Conservation (phyloP, 2,329 filamentous ascomycete genomes). For the Sporothrix dimorphospora region DNA sequence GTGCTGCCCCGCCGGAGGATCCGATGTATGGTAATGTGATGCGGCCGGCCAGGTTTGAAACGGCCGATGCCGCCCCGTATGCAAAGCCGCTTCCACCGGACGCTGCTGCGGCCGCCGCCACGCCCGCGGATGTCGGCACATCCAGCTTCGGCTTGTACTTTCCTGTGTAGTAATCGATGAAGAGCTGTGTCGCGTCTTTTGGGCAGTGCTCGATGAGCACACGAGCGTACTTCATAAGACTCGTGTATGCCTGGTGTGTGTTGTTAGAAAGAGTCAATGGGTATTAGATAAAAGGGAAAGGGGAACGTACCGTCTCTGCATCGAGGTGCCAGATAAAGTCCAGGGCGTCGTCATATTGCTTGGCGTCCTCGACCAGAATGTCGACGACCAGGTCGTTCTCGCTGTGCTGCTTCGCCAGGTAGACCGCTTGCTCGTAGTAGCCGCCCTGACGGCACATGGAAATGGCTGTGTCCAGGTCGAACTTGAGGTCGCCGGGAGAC, state of each 20-base stretch:
- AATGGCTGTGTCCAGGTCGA: constrained; percentile 95
- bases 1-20: constrained; percentile 48
- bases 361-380: constrained; percentile 93
- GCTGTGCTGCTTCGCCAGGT: constrained; percentile 89
- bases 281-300: neutral
- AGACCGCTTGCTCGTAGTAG: constrained; percentile 95
- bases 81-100: constrained; percentile 49
- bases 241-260: constrained; percentile 70
- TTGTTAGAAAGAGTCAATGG: constrained; percentile 43
- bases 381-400: constrained; percentile 94
- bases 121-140: constrained; percentile 40
- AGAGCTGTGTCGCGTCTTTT: constrained; percentile 78
- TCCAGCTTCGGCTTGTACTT: constrained; percentile 75
- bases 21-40: constrained; percentile 87
- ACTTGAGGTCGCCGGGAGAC: constrained; percentile 89
- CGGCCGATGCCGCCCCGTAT: constrained; percentile 69
- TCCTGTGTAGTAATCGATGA: constrained; percentile 94
- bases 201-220: constrained; percentile 88
- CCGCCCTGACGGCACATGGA: constrained; percentile 96
- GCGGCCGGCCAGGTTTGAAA: constrained; percentile 83
- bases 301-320: constrained; percentile 65
- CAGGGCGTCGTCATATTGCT: constrained; percentile 84
- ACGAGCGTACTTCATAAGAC: constrained; percentile 92
- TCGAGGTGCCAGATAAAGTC: constrained; percentile 90
- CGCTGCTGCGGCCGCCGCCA: constrained; percentile 44